phyloP scores from a whole-genome alignment of 2,329 filamentous ascomycete species.

The Microdochium bolleyi region DNA sequence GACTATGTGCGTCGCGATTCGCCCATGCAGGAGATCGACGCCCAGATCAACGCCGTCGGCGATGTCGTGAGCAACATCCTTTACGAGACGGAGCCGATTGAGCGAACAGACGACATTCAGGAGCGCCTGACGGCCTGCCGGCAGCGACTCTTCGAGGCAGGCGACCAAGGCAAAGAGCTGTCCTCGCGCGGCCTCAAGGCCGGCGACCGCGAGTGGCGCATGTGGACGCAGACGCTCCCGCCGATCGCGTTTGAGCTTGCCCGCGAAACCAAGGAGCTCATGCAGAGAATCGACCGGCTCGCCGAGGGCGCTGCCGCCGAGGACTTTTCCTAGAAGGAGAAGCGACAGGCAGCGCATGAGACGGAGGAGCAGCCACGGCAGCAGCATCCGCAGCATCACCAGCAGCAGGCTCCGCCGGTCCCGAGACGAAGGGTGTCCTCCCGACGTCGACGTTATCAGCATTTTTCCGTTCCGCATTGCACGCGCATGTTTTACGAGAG shows the following conservation, averaged over 20 bases:
- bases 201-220: constrained; percentile 47
- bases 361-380: not conserved
- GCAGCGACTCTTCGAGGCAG: constrained; percentile 56
- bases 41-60: constrained; percentile 64
- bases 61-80: constrained; percentile 64
- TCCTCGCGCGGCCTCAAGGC: constrained; percentile 41
- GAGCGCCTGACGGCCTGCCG: constrained; percentile 54
- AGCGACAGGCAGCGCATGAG: not conserved
- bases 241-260: constrained; percentile 85
- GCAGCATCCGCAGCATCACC: not conserved
- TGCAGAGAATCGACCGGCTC: constrained; percentile 16
- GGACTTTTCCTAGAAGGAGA: constrained; percentile 4
- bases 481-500: not conserved
- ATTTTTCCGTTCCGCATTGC: constrained; percentile 1
- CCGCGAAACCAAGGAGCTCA: constrained; percentile 70
- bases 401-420: not conserved
- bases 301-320: constrained; percentile 1
- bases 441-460: not conserved
- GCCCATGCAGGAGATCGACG: constrained; percentile 54
- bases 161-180: constrained; percentile 52
- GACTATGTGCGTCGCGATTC: constrained; percentile 60
- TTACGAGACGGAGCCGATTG: constrained; percentile 51
- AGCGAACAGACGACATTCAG: constrained; percentile 43
- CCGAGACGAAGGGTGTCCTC: not conserved
- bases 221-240: constrained; percentile 64